Evolutionary conservation across 129 eudicot genomes (phyloP).

Genomic region (Oenanthe sinensis): DNA sequence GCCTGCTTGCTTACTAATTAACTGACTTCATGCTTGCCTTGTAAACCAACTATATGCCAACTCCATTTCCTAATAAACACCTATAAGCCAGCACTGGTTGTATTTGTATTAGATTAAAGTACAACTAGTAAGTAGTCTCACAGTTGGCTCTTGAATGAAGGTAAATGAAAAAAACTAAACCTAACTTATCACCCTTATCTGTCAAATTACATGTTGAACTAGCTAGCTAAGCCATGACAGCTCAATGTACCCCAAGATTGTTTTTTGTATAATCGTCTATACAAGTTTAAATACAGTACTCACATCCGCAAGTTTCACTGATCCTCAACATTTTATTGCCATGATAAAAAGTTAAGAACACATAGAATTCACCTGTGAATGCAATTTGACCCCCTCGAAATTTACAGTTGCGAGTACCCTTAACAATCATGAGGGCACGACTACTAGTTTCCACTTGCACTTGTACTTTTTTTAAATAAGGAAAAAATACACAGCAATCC

Average conservation of each 20-base stretch:
- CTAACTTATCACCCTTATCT: neutral
- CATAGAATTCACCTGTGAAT: neutral
- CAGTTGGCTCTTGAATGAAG: neutral
- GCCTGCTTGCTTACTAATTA: constrained; percentile 1
- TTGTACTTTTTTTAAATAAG: neutral
- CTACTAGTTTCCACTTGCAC: neutral
- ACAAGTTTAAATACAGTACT: neutral
- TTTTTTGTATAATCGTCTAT: neutral
- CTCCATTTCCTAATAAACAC: neutral
- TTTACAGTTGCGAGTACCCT: neutral
- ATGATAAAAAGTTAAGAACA: neutral
- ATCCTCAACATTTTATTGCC: neutral
- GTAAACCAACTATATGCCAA: constrained; percentile 7
- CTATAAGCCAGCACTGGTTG: neutral
- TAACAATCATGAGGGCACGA: neutral
- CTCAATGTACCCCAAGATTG: neutral
- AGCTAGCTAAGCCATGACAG: neutral
- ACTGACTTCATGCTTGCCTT: neutral
- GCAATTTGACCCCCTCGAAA: neutral
- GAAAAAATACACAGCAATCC: neutral
- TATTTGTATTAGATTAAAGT: neutral
- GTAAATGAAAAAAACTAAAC: neutral
- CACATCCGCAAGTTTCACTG: neutral
- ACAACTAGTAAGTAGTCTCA: neutral
- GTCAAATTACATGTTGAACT: neutral